A percentile compares a stretch with the other conserved stretches of the same genome.
These are phyloP conservation scores for Physcomitrellopsis africana DNA, from an alignment of 225 moss, liverwort and hornwort species.

Conservation along the genomic window DNA sequence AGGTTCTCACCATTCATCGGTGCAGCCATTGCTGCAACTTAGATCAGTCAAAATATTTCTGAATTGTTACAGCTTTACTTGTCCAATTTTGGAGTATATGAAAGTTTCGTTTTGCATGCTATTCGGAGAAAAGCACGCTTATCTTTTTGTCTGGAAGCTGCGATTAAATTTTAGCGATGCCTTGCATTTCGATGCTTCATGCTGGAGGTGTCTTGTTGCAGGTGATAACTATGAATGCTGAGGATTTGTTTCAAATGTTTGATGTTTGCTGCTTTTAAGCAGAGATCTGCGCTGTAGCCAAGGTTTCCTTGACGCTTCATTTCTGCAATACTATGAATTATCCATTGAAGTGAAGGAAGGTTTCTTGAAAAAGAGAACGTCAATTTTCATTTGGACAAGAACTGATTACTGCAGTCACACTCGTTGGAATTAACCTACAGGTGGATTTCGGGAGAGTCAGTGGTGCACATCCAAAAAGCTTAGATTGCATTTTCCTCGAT, in stretches of 20 bases:
- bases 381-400: too few relatives aligned
- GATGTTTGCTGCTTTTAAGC: too few relatives aligned
- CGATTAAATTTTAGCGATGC: background rate
- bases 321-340: background rate
- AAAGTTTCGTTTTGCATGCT: background rate
- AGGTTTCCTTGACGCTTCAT: constrained; percentile 8
- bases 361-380: background rate
- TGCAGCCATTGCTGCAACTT: background rate
- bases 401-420: too few relatives aligned
- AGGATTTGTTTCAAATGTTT: too few relatives aligned
- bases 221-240: background rate
- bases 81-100: background rate
- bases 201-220: background rate
- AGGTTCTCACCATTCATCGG: too few relatives aligned
- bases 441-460: too few relatives aligned
- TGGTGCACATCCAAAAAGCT: too few relatives aligned
- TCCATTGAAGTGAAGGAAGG: background rate
- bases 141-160: background rate
- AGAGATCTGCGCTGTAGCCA: too few relatives aligned
- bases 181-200: background rate
- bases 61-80: background rate
- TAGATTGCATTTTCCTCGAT: too few relatives aligned
- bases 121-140: background rate
- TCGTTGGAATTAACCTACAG: too few relatives aligned
- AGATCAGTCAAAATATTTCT: background rate